These are phyloP conservation scores for Metarhizium humberi DNA, from an alignment of 2,329 filamentous ascomycete species.

Conservation along the genomic window DNA sequence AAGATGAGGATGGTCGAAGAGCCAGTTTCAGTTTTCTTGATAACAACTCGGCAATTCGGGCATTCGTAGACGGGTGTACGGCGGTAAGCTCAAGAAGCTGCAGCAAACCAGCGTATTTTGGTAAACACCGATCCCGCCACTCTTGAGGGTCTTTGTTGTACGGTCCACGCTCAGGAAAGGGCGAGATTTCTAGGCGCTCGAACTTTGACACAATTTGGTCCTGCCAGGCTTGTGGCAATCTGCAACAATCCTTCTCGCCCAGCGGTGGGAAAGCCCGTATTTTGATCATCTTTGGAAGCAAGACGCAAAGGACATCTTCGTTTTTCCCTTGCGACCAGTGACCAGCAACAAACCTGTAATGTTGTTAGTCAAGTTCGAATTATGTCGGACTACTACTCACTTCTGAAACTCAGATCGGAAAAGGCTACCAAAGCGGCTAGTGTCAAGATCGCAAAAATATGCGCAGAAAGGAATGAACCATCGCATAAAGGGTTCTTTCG, in stretches of 20 bases:
- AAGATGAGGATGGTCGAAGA: constrained; percentile 48
- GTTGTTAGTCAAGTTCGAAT: constrained; percentile 9
- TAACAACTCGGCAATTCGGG: constrained; percentile 56
- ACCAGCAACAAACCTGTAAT: constrained; percentile 59
- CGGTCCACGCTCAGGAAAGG: constrained; percentile 54
- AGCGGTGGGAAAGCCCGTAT: constrained; percentile 43
- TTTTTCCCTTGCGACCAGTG: constrained; percentile 61
- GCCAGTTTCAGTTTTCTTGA: constrained; percentile 58
- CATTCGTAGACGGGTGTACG: constrained; percentile 57
- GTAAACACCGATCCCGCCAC: constrained; percentile 54
- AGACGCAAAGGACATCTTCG: constrained; percentile 59
- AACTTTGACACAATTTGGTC: constrained; percentile 64
- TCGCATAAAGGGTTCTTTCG: constrained; percentile 52
- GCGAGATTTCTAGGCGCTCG: constrained; percentile 51
- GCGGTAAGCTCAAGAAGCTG: constrained; percentile 51
- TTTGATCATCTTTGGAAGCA: constrained; percentile 57
- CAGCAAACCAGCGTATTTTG: constrained; percentile 59
- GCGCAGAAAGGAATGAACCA: constrained; percentile 83
- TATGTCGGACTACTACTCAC: constrained; percentile 30
- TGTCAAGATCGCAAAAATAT: constrained; percentile 65
- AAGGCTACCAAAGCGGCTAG: constrained; percentile 67
- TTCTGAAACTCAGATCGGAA: constrained; percentile 74
- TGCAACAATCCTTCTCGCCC: constrained; percentile 43
- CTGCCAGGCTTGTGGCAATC: constrained; percentile 60
- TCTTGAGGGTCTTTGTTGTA: constrained; percentile 53